These are phyloP conservation scores for Globisporangium sylvaticum DNA, from an alignment of 352 stramenopile species.

Conservation along the genomic window DNA sequence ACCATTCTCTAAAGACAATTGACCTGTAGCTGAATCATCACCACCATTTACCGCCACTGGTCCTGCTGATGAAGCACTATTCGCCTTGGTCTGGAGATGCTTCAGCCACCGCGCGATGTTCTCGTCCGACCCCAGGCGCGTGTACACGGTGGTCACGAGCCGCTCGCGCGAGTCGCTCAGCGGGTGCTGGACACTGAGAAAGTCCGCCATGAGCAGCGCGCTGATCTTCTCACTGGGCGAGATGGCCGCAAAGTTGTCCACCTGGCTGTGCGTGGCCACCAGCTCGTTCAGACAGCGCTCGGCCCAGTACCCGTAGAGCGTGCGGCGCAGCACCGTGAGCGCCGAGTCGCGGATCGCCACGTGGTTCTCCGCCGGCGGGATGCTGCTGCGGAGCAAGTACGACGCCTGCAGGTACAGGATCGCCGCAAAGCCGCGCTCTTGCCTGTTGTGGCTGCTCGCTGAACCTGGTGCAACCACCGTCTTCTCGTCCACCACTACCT, in stretches of 20 bases:
- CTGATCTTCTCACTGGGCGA: slow-evolving; percentile 40
- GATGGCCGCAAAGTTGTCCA: slow-evolving; percentile 22
- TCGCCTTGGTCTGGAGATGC: slow-evolving; percentile 29
- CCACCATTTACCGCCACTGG: background rate
- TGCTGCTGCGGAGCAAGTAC: slow-evolving; percentile 51
- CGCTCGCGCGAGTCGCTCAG: slow-evolving; percentile 28
- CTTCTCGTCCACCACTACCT: background rate
- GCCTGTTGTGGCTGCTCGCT: background rate
- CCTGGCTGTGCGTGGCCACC: slow-evolving; percentile 33
- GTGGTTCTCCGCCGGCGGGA: slow-evolving; percentile 49
- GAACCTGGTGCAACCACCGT: background rate
- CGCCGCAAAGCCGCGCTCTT: background rate
- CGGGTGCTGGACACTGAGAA: slow-evolving; percentile 62
- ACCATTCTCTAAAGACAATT: background rate
- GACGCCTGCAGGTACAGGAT: slow-evolving; percentile 54
- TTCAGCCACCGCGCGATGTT: slow-evolving; percentile 37
- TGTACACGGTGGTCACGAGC: slow-evolving; percentile 60
- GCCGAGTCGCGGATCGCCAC: slow-evolving; percentile 32
- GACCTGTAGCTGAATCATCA: background rate
- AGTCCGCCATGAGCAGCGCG: slow-evolving; percentile 75
- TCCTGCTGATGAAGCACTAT: background rate
- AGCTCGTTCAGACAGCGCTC: slow-evolving; percentile 53
- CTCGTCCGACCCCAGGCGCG: slow-evolving; percentile 43
- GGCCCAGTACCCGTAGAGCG: slow-evolving; percentile 58
- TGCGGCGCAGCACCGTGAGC: slow-evolving; percentile 36